Conservation (phyloP, 805 yeast genomes). For the Zygoascus flipseniorum region DNA sequence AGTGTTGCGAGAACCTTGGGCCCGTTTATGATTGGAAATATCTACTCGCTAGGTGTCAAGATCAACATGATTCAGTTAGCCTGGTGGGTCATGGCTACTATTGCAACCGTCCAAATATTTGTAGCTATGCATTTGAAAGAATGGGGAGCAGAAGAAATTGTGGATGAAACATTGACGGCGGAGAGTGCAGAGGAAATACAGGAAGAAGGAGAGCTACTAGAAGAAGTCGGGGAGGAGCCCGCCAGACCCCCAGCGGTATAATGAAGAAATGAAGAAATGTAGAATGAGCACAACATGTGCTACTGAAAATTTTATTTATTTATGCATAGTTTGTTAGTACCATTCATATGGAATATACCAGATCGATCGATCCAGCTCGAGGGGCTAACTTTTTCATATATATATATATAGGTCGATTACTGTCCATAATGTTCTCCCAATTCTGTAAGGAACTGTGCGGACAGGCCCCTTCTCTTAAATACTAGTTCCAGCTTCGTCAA, state of each 20-base stretch:
- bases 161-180: background rate
- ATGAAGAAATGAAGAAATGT: background rate
- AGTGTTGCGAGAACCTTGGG: conserved; percentile 17
- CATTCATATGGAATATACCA: no score
- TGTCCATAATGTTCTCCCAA: background rate
- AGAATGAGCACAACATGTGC: no score
- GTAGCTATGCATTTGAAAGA: conserved; percentile 15
- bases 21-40: conserved; percentile 19
- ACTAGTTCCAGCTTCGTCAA: background rate
- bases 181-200: background rate
- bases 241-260: background rate
- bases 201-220: background rate
- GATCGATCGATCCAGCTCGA: no score
- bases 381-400: no score
- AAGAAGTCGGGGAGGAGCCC: background rate
- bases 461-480: background rate
- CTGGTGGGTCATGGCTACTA: conserved; percentile 20
- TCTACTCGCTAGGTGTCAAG: conserved; percentile 19
- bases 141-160: conserved; percentile 14
- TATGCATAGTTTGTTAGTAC: background rate
- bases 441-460: background rate
- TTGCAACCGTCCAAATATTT: conserved; percentile 13
- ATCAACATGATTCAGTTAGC: conserved; percentile 15
- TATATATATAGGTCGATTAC: background rate
- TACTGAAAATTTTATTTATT: background rate